phyloP scores from a whole-genome alignment of 1,139 yeast species.

The Suhomyces guaymorum region DNA sequence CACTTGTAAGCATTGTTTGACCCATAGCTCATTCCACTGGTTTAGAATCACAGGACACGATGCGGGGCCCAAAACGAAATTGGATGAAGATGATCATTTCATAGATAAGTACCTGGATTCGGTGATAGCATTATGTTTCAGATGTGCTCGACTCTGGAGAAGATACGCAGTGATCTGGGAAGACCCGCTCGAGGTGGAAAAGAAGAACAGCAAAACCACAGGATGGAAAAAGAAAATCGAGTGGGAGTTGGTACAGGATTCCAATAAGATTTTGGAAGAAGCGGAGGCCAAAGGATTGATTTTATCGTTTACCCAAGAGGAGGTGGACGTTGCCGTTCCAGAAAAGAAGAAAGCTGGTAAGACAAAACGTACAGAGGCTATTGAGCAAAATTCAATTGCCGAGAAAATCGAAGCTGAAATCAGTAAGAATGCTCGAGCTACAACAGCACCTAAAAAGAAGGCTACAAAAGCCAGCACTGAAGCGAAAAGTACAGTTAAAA shows the following conservation, averaged over 20 bases:
- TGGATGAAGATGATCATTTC: slow-evolving; percentile 26
- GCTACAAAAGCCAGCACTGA: background rate
- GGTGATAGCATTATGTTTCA: slow-evolving; percentile 64
- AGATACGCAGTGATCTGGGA: slow-evolving; percentile 91
- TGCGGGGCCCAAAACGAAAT: slow-evolving; percentile 21
- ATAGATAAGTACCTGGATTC: slow-evolving; percentile 19
- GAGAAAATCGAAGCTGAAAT: slow-evolving; percentile 6
- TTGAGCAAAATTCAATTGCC: background rate
- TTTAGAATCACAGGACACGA: slow-evolving; percentile 67
- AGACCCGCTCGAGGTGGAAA: slow-evolving; percentile 67
- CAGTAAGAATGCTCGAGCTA: slow-evolving; percentile 6
- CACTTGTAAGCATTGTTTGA: slow-evolving; percentile 66
- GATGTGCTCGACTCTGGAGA: slow-evolving; percentile 93
- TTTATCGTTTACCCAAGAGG: slow-evolving; percentile 11
- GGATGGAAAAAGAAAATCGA: slow-evolving; percentile 69
- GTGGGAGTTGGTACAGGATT: slow-evolving; percentile 68
- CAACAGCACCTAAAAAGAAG: slow-evolving; percentile 7
- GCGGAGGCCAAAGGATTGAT: slow-evolving; percentile 20
- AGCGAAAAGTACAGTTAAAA: slow-evolving; percentile 2
- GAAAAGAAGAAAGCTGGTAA: slow-evolving; percentile 7
- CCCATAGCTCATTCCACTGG: slow-evolving; percentile 63
- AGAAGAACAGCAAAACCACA: slow-evolving; percentile 41
- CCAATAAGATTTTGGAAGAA: slow-evolving; percentile 57
- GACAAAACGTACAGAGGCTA: slow-evolving; percentile 1
- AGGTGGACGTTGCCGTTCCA: slow-evolving; percentile 4